phyloP scores from a whole-genome alignment of 306 rosid species.

The Crotalaria pallida region DNA sequence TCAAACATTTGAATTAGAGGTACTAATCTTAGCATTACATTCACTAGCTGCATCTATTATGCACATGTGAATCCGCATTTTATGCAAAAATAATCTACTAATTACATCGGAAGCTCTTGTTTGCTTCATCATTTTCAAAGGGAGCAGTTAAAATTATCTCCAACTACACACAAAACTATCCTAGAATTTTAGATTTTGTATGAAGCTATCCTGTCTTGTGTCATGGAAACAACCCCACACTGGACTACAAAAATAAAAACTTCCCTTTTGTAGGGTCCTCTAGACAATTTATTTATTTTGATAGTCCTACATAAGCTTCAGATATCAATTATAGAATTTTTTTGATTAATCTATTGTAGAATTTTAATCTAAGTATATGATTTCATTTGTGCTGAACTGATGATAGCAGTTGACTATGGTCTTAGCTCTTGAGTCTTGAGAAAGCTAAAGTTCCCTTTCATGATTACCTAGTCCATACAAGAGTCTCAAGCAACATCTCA shows the following conservation, averaged over 20 bases:
- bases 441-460: background rate
- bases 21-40: constrained; percentile 31
- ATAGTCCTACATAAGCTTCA: constrained; percentile 24
- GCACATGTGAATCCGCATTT: constrained; percentile 81
- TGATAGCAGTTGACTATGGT: constrained; percentile 35
- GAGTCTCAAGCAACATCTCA: background rate
- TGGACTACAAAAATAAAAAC: constrained; percentile 25
- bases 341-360: constrained; percentile 5
- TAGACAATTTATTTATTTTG: constrained; percentile 22
- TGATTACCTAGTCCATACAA: constrained; percentile 14
- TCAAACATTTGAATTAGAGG: constrained; percentile 48
- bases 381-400: constrained; percentile 18
- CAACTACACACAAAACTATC: constrained; percentile 38
- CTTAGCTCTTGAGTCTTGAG: constrained; percentile 3
- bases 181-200: constrained; percentile 23
- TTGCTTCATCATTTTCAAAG: constrained; percentile 82
- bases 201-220: constrained; percentile 39
- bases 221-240: constrained; percentile 73
- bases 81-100: constrained; percentile 56
- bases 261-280: constrained; percentile 30
- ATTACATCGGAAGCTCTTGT: constrained; percentile 54
- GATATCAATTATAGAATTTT: constrained; percentile 12
- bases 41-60: constrained; percentile 28
- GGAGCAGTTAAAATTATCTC: constrained; percentile 81
- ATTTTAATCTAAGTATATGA: constrained; percentile 1